A percentile compares a stretch with the other conserved stretches of the same genome.
Evolutionary conservation across 768 basidiomycete species (phyloP).

Genomic region (Boletus huronensis): DNA sequence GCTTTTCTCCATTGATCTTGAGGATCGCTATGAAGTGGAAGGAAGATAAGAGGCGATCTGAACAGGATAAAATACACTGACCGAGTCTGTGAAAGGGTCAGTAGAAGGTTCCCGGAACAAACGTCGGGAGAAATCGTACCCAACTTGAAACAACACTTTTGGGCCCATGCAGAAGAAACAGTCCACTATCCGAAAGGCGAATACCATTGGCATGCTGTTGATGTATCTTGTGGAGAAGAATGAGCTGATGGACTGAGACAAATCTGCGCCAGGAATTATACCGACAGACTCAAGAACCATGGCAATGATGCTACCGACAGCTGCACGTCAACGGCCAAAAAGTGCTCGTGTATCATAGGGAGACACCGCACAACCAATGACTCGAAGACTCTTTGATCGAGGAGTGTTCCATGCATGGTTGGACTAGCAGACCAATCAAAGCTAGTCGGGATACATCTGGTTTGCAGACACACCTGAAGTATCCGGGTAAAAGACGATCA

Average conservation of each 20-base stretch:
- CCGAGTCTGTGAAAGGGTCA: slow-evolving; percentile 45
- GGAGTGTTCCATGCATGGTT: slow-evolving; percentile 97
- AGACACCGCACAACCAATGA: slow-evolving; percentile 85
- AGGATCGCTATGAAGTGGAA: slow-evolving; percentile 67
- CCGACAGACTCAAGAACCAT: slow-evolving; percentile 96
- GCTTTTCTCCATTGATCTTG: slow-evolving; percentile 93
- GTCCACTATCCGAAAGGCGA: slow-evolving; percentile 95
- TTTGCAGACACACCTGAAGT: slow-evolving; percentile 68
- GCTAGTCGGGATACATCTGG: background rate
- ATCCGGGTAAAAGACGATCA: slow-evolving; percentile 93
- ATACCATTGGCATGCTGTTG: slow-evolving; percentile 95
- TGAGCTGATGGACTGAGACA: background rate
- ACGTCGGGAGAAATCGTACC: slow-evolving; percentile 44
- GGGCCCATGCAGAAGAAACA: slow-evolving; percentile 99
- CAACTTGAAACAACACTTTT: slow-evolving; percentile 97
- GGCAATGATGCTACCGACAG: slow-evolving; percentile 95
- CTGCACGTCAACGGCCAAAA: slow-evolving; percentile 87
- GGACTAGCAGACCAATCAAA: slow-evolving; percentile 49
- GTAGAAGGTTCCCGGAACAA: background rate
- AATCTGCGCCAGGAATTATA: slow-evolving; percentile 25
- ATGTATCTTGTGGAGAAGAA: slow-evolving; percentile 54
- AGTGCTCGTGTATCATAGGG: slow-evolving; percentile 93
- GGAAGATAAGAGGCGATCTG: slow-evolving; percentile 10
- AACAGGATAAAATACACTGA: slow-evolving; percentile 31
- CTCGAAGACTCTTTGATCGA: slow-evolving; percentile 99